Percentiles rank a stretch among this genome's conserved stretches.
phyloP scores from a whole-genome alignment of 225 moss, liverwort and hornwort genomes.

The Anthoceros angustus region DNA sequence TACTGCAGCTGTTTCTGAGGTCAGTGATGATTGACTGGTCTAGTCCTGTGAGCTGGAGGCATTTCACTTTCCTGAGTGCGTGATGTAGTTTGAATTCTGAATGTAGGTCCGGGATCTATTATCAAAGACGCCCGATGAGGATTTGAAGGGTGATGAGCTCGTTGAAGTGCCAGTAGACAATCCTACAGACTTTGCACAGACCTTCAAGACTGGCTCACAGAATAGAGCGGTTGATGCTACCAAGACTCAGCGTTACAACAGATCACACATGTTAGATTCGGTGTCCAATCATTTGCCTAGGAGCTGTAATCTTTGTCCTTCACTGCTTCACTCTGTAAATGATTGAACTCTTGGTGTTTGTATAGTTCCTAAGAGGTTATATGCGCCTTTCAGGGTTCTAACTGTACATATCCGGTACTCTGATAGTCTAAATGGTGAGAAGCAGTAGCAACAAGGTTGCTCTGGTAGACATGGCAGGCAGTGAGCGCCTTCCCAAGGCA shows the following conservation, averaged over 20 bases:
- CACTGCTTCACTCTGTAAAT: too few relatives aligned
- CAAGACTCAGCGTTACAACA: constrained; percentile 40
- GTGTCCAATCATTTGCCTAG: too few relatives aligned
- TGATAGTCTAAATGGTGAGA: constrained; percentile 60
- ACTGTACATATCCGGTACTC: constrained; percentile 73
- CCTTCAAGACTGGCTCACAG: constrained; percentile 53
- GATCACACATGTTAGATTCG: constrained; percentile 40
- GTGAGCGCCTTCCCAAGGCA: constrained; percentile 63
- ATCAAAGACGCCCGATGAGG: not conserved
- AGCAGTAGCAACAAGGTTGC: constrained; percentile 83
- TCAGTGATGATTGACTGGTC: too few relatives aligned
- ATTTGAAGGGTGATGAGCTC: constrained; percentile 14
- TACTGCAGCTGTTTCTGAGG: not conserved
- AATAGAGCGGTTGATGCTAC: constrained; percentile 55
- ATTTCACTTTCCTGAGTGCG: too few relatives aligned
- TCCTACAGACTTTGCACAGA: constrained; percentile 51
- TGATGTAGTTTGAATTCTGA: not conserved
- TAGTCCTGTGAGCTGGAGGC: too few relatives aligned
- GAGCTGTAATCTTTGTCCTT: constrained; percentile 5
- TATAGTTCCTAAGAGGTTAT: too few relatives aligned
- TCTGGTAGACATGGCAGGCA: constrained; percentile 83
- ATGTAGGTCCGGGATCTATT: constrained; percentile 42
- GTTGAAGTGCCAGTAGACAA: constrained; percentile 63
- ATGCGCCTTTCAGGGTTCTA: constrained; percentile 28
- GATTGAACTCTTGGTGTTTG: constrained; percentile 7